phyloP scores from a whole-genome alignment of 2,329 filamentous ascomycete genomes.

The Microdochium trichocladiopsis region DNA sequence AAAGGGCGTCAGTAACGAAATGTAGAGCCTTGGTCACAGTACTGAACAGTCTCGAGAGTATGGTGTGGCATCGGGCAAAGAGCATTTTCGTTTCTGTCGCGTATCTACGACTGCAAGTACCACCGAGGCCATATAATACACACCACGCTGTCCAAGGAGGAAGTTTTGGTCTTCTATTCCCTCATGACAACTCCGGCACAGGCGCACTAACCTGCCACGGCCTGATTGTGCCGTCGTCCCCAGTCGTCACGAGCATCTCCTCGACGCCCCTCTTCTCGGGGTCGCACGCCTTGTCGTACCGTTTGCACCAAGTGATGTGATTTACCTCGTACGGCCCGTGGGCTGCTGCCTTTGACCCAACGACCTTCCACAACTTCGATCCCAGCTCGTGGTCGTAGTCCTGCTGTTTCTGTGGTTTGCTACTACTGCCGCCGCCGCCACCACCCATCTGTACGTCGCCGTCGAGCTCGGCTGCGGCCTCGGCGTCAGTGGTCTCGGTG shows the following conservation, averaged over 20 bases:
- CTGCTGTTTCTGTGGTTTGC: conserved; percentile 9
- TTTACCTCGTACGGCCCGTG: conserved; percentile 96
- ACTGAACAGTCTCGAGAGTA: too few relatives aligned
- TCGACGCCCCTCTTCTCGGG: conserved; percentile 50
- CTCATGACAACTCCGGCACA: background rate
- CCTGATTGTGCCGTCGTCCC: conserved; percentile 83
- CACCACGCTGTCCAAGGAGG: too few relatives aligned
- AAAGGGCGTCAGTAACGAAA: too few relatives aligned
- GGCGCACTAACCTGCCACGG: conserved; percentile 58
- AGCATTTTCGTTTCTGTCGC: too few relatives aligned
- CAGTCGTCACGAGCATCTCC: conserved; percentile 84
- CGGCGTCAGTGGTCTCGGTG: conserved; percentile 9
- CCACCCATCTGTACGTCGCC: conserved; percentile 18
- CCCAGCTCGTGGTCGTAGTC: conserved; percentile 4
- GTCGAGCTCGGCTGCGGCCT: conserved; percentile 19
- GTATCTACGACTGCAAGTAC: background rate
- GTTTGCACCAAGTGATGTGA: conserved; percentile 78
- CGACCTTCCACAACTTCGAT: conserved; percentile 59
- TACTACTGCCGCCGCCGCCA: conserved; percentile 8
- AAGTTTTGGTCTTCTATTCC: too few relatives aligned
- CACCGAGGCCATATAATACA: background rate
- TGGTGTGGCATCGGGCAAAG: too few relatives aligned
- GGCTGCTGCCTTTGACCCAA: conserved; percentile 63
- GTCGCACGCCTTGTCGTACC: conserved; percentile 56
- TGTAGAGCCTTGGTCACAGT: too few relatives aligned